phyloP scores from a whole-genome alignment of 148 eudicot species.

The Diospyros lotus region DNA sequence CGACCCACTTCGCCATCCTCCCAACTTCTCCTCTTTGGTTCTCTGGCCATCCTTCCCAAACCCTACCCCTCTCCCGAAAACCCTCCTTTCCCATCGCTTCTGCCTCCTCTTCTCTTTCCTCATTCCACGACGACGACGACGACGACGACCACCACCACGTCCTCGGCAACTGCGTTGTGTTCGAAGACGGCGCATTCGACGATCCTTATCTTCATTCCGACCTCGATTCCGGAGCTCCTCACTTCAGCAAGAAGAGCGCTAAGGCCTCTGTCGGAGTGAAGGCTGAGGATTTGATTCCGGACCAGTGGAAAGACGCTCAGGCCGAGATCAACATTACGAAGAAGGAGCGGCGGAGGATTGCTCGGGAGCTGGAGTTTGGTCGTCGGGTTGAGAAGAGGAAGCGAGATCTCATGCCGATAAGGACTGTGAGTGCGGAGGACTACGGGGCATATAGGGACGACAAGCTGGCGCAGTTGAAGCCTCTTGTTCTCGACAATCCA shows the following conservation, averaged over 20 bases:
- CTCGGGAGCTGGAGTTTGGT: slow-evolving; percentile 66
- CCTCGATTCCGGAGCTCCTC: background rate
- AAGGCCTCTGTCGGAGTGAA: slow-evolving; percentile 17
- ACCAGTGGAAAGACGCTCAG: slow-evolving; percentile 56
- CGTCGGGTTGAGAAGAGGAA: slow-evolving; percentile 40
- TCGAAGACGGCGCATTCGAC: slow-evolving; percentile 79
- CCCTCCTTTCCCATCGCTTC: background rate
- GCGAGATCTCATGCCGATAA: slow-evolving; percentile 33
- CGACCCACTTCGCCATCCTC: slow-evolving; percentile 6
- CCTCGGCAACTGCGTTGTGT: slow-evolving; percentile 77
- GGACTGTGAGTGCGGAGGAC: slow-evolving; percentile 31
- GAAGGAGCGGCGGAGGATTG: slow-evolving; percentile 73
- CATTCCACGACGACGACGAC: background rate
- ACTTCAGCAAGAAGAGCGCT: background rate
- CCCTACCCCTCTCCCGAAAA: background rate
- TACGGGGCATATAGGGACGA: slow-evolving; percentile 41
- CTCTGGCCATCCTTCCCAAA: background rate
- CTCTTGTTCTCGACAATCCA: slow-evolving; percentile 62
- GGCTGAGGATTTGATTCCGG: slow-evolving; percentile 64
- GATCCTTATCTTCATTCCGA: slow-evolving; percentile 44
- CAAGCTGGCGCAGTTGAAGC: slow-evolving; percentile 58
- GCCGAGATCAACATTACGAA: slow-evolving; percentile 66
- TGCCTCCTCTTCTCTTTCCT: slow-evolving; percentile 1
- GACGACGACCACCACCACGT: slow-evolving; percentile 48
- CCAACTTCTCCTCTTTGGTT: slow-evolving; percentile 15